Conservation (phyloP, 2,329 filamentous ascomycete genomes). For the Ophiostoma piceae region DNA sequence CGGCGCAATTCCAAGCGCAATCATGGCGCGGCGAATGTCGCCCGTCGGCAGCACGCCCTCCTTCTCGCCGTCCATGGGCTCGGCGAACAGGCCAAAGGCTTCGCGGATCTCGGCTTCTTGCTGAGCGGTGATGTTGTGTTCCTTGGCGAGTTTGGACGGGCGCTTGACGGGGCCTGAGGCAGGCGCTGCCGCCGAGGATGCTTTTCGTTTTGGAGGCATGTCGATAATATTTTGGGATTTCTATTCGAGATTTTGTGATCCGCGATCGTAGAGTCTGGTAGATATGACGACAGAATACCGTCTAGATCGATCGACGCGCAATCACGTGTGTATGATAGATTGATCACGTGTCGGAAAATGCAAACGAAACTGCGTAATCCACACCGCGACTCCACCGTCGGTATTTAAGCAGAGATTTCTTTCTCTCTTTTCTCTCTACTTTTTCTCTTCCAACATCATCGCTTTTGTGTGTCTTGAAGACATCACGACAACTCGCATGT, state of each 20-base stretch:
- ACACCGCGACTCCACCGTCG: neutral
- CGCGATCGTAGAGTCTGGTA: neutral
- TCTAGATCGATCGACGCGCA: neutral
- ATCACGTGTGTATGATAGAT: neutral
- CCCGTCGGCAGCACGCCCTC: conserved; percentile 62
- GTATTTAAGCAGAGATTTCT: conserved; percentile 10
- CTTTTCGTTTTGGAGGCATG: conserved; percentile 50
- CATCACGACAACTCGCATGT: neutral
- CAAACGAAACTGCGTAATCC: neutral
- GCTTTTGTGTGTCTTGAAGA: too few relatives aligned
- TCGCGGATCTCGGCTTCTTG: conserved; percentile 89
- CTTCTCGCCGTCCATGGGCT: conserved; percentile 66
- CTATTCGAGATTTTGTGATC: neutral
- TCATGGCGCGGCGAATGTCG: conserved; percentile 66
- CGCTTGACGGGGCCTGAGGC: conserved; percentile 41
- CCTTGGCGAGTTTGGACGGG: conserved; percentile 84
- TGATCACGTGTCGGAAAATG: neutral
- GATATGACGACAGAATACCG: too few relatives aligned
- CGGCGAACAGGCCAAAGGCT: conserved; percentile 76
- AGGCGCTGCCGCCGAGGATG: conserved; percentile 31
- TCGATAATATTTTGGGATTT: neutral
- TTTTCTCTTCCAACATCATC: neutral
- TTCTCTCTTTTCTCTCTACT: neutral
- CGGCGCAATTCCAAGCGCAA: conserved; percentile 74
- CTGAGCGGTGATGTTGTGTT: conserved; percentile 76